These are phyloP conservation scores for Nephelium lappaceum DNA, from an alignment of 345 rosid genomes.

Conservation along the genomic window DNA sequence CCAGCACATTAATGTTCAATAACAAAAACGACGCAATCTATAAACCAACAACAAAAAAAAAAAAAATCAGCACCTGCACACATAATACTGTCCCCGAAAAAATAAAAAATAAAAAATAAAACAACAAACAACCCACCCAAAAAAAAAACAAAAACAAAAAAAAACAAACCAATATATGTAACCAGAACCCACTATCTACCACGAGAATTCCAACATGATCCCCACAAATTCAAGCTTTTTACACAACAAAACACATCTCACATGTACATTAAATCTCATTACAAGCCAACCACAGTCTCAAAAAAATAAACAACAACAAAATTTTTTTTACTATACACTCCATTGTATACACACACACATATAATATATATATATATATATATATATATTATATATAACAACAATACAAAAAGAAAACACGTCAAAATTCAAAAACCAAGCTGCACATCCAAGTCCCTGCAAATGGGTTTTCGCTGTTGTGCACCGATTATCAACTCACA, in stretches of 20 bases:
- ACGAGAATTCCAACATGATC: conserved; percentile 39
- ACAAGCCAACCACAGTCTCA: conserved; percentile 17
- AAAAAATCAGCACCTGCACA: conserved; percentile 11
- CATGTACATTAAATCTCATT: conserved; percentile 26
- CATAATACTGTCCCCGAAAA: not conserved
- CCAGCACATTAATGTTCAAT: conserved; percentile 26
- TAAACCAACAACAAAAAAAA: not conserved
- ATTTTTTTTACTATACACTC: conserved; percentile 19
- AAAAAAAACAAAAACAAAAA: not conserved
- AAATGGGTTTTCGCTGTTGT: conserved; percentile 37
- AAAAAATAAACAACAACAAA: not conserved
- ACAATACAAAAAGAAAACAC: conserved; percentile 22
- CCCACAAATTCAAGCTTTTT: conserved; percentile 12
- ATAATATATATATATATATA: not conserved
- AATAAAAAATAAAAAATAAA: not conserved
- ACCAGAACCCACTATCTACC: conserved; percentile 12
- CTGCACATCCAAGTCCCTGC: conserved; percentile 24
- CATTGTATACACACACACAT: not conserved
- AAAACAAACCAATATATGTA: not conserved
- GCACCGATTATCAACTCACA: conserved; percentile 33
- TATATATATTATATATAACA: not conserved
- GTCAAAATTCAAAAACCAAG: conserved; percentile 35
- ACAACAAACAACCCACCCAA: not conserved
- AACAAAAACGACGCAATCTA: conserved; percentile 17
- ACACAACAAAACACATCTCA: conserved; percentile 4